Percentiles rank a stretch among this genome's conserved stretches.
Evolutionary conservation across 768 basidiomycete species (phyloP).

Genomic region (Paxillus ammoniavirescens): DNA sequence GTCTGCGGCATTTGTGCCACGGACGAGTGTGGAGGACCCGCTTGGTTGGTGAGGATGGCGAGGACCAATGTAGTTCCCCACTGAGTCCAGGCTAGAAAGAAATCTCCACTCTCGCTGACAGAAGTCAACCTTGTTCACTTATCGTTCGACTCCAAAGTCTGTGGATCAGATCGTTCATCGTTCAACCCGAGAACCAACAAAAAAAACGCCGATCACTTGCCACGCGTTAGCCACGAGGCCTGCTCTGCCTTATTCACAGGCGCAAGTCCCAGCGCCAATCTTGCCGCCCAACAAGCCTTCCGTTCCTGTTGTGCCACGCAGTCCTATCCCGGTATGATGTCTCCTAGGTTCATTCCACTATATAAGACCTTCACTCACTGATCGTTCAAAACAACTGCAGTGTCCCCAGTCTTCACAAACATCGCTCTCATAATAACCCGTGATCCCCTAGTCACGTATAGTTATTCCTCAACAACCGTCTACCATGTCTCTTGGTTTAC

Average conservation of each 20-base stretch:
- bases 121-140: not conserved
- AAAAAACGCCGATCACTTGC: not conserved
- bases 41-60: no score
- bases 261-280: not conserved
- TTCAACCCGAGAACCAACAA: not conserved
- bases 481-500: conserved; percentile 48
- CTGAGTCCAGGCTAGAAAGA: not conserved
- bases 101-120: not conserved
- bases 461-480: not conserved
- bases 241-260: not conserved
- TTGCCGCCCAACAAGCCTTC: not conserved
- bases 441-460: not conserved
- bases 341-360: not conserved
- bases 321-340: not conserved
- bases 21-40: no score
- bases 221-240: not conserved
- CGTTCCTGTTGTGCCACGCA: not conserved
- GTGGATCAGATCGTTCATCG: no score
- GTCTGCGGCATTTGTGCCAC: no score
- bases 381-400: not conserved
- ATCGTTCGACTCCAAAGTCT: not conserved
- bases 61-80: no score
- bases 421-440: not conserved
- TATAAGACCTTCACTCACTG: not conserved
- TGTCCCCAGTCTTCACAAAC: not conserved